These are phyloP conservation scores for Neofusicoccum parvum DNA, from an alignment of 2,329 filamentous ascomycete genomes.

Conservation along the genomic window DNA sequence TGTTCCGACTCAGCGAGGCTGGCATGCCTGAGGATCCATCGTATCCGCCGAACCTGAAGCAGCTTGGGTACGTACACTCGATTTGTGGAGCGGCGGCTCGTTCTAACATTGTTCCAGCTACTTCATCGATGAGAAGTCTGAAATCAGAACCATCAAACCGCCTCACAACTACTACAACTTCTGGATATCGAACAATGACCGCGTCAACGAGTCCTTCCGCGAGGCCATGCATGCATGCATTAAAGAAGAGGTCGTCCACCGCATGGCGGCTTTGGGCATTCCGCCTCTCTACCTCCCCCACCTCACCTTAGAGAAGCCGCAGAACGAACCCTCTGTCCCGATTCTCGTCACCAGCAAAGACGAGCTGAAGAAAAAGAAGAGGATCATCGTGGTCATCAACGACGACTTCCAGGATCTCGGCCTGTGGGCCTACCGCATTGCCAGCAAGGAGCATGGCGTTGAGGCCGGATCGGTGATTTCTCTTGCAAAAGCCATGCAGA, in stretches of 20 bases:
- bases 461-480: constrained; percentile 70
- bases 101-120: constrained; percentile 58
- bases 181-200: constrained; percentile 71
- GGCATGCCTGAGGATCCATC: constrained; percentile 70
- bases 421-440: constrained; percentile 69
- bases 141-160: constrained; percentile 70
- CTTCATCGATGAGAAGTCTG: constrained; percentile 74
- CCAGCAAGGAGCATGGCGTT: constrained; percentile 66
- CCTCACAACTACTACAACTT: constrained; percentile 74
- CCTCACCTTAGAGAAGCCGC: constrained; percentile 42
- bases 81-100: not conserved
- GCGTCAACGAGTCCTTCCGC: constrained; percentile 74
- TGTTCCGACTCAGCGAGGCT: constrained; percentile 75
- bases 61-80: constrained; percentile 66
- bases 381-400: constrained; percentile 74
- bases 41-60: constrained; percentile 66
- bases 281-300: constrained; percentile 64
- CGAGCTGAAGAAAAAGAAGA: constrained; percentile 58
- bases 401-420: constrained; percentile 73
- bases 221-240: constrained; percentile 70
- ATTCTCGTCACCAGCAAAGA: constrained; percentile 63
- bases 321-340: constrained; percentile 61
- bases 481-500: constrained; percentile 54
- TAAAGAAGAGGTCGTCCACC: constrained; percentile 60
- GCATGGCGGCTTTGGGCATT: constrained; percentile 65